These are phyloP conservation scores for Neurospora cerealis DNA, from an alignment of 495 filamentous ascomycete genomes.

Conservation along the genomic window DNA sequence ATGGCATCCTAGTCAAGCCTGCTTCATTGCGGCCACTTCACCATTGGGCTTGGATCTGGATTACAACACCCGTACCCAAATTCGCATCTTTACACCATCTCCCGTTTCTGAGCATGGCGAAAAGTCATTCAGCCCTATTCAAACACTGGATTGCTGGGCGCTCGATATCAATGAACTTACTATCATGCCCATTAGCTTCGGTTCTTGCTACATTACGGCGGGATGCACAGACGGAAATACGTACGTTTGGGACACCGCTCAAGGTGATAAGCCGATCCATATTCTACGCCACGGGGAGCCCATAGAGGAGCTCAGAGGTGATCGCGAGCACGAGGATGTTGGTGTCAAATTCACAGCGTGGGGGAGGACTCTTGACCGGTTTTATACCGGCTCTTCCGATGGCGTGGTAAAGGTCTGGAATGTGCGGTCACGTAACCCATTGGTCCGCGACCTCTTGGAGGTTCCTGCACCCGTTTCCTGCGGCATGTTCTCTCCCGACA, in stretches of 20 bases:
- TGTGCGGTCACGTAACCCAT: conserved; percentile 43
- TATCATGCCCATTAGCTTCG: conserved; percentile 39
- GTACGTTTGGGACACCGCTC: conserved; percentile 77
- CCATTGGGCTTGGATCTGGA: conserved; percentile 34
- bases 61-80: conserved; percentile 36
- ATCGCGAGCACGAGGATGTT: conserved; percentile 60
- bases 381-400: conserved; percentile 89
- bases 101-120: conserved; percentile 18
- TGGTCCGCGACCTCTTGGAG: conserved; percentile 50
- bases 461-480: conserved; percentile 44
- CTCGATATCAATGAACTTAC: conserved; percentile 82
- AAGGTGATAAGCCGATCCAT: conserved; percentile 47
- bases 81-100: conserved; percentile 32
- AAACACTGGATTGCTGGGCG: conserved; percentile 59
- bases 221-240: conserved; percentile 76
- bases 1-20: conserved; percentile 57
- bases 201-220: conserved; percentile 57
- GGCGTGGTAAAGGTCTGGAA: conserved; percentile 84
- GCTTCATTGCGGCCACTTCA: conserved; percentile 54
- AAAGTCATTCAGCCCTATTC: conserved; percentile 25
- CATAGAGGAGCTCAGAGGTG: conserved; percentile 48
- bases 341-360: conserved; percentile 76
- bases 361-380: conserved; percentile 56
- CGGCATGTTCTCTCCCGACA: conserved; percentile 67
- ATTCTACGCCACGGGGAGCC: conserved; percentile 59